Conservation (phyloP, 305 asterid species). For the Stenogyne calaminthoides region DNA sequence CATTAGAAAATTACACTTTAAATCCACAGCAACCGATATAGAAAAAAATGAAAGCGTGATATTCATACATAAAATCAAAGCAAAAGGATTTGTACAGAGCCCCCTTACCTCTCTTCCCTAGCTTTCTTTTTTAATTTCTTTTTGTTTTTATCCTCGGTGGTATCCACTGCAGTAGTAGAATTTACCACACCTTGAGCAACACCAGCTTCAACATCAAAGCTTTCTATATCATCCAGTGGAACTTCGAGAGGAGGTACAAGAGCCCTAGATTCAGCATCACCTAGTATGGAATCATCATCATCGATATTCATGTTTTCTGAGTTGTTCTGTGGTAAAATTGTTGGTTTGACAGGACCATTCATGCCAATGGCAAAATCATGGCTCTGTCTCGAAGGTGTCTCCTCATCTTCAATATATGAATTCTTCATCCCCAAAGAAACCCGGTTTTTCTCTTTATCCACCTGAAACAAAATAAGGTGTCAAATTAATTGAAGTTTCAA, state of each 20-base stretch:
- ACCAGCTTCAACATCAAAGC: conserved; percentile 42
- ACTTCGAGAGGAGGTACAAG: conserved; percentile 88
- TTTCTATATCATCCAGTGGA: conserved; percentile 73
- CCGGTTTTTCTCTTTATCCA: conserved; percentile 81
- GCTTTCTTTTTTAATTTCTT: conserved; percentile 65
- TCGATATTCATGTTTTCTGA: conserved; percentile 32
- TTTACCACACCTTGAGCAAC: conserved; percentile 40
- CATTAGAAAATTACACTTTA: conserved; percentile 16
- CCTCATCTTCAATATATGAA: conserved; percentile 58
- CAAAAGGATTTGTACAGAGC: conserved; percentile 9
- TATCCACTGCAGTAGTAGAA: conserved; percentile 32
- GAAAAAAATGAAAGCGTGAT: neutral
- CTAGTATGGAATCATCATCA: conserved; percentile 47
- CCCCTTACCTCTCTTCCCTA: conserved; percentile 63
- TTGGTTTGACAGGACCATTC: conserved; percentile 39
- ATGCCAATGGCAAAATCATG: conserved; percentile 32
- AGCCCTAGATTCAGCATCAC: conserved; percentile 77
- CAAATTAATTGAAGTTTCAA: conserved; percentile 1
- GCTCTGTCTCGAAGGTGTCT: conserved; percentile 33
- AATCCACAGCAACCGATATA: conserved; percentile 14
- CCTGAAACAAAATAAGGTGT: conserved; percentile 46
- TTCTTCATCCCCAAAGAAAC: conserved; percentile 92
- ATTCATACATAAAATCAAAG: conserved; percentile 15
- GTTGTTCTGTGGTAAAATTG: conserved; percentile 36
- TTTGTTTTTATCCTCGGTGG: conserved; percentile 52